phyloP scores from a whole-genome alignment of 257 asterid genomes.

The Nicotiana benthamiana region DNA sequence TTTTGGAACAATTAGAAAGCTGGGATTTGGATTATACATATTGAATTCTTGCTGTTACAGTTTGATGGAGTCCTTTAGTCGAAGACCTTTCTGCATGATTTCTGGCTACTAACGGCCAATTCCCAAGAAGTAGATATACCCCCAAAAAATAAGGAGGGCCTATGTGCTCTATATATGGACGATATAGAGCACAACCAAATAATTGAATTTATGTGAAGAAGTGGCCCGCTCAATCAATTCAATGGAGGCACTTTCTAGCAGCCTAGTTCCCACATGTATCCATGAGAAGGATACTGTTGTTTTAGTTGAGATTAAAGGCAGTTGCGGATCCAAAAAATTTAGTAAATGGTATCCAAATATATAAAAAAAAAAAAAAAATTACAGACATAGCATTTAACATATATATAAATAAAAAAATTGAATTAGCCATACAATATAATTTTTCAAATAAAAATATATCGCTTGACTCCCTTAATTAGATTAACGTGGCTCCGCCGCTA shows the following conservation, averaged over 20 bases:
- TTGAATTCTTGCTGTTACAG: neutral
- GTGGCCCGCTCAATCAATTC: slow-evolving; percentile 1
- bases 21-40: neutral
- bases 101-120: neutral
- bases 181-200: neutral
- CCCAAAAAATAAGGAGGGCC: neutral
- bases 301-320: neutral
- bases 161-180: neutral
- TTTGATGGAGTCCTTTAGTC: neutral
- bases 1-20: neutral
- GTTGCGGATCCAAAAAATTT: too few species aligned
- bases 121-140: neutral
- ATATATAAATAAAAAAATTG: too few species aligned
- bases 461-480: too few species aligned
- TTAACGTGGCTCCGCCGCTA: too few species aligned
- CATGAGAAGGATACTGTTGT: neutral
- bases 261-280: slow-evolving; percentile 12
- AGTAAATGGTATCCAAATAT: too few species aligned
- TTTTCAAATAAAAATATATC: too few species aligned
- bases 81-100: too few species aligned
- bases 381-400: too few species aligned
- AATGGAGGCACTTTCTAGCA: neutral
- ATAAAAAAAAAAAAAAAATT: too few species aligned
- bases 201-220: neutral
- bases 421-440: too few species aligned